Evolutionary conservation across 805 yeast species (phyloP), one percentile per base, ranked within the genome.

Genomic region (Metschnikowia anglica): DNA sequence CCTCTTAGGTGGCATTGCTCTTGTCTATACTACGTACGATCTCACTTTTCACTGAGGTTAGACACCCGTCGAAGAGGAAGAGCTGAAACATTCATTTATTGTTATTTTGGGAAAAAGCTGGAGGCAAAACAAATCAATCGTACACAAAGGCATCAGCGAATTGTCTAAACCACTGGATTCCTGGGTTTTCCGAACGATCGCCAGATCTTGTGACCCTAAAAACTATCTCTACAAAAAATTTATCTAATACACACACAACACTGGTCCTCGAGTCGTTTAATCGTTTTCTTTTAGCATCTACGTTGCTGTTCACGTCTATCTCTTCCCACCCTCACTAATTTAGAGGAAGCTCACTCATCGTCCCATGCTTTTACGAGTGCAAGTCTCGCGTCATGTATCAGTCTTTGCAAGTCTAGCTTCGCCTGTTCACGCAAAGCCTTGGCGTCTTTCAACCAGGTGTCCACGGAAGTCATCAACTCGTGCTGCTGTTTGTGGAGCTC

Each of bases 11-110:
- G 74, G 70, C 1, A 52, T 72, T 11, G 80, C 86, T 4, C 76
- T 85, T 81, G 53, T 73, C 1, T 86, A 84, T 59, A 85, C 90
- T 0, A 79, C 89, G 0, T 78, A 47, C 40, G 48, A 53, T 29
- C 43, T 48, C n/a, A 29, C 39, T 34, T 15, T 38, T 7, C 49
- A 46, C 17, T 39, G 34, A n/a, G 12, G 29, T 5, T 5, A 11
- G 12, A 7, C 7, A 27, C 10, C 25, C 7, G 7, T 23, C 29
- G 29, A 27, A 12, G 29, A 27, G 5, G 29, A 12, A 27, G 12
- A 27, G 12, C 7, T n/a, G n/a, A n/a, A n/a, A n/a, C n/a, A n/a
- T n/a, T n/a, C n/a, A n/a, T n/a, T n/a, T n/a, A n/a, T n/a, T n/a
- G n/a, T n/a, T n/a, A n/a, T n/a, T n/a, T n/a, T n/a, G 25, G 25